Base-by-base conservation (phyloP, 331 rosid species). In the Rhamnella rubrinervis region DNA sequence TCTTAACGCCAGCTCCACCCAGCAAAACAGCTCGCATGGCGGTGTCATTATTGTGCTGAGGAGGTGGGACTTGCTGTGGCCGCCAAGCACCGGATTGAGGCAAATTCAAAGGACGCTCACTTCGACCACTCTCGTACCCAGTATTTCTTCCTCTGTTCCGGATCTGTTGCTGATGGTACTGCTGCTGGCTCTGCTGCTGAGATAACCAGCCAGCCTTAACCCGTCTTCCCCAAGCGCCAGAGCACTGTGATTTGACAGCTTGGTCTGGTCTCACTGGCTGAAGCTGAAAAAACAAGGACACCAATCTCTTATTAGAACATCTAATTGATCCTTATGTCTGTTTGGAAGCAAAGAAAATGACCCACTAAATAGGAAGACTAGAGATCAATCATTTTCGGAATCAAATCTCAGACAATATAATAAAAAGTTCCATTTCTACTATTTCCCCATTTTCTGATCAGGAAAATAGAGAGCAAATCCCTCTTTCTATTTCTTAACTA, bases 71-170 rank as follows among this genome's bases (percentile, higher is more conserved):
- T 16, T 89, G 90, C 50, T 61, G 64, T 5, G 82, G 69, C 7
- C 84, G 79, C 96, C 96, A 85, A 7, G 87, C 72, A 31, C 35
- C 35, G 21, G 86, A 46, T 52, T 78, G 93, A 10, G 84, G 70
- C 19, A 77, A 47, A 62, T 66, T 68, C 55, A 62, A 1, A 62
- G 75, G 66, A 56, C 77, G 81, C 12, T 67, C 70, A 53, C 82
- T 71, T 73, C 81, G 67, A 2, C 50, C 84, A 58, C 15, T 55
- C 38, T 77, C 85, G 21, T 66, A 73, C 25, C 65, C 80, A 15
- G 28, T n/a, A 14, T 23, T 81, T 55, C 76, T 73, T 55, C 18
- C 83, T 47, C 79, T 63, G 55, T 7, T 72, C 61, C 66, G 89
- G 56, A 71, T 47, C 77, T 77, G 85, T 8, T 73, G 73, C 59